Percentiles rank a stretch among this genome's conserved stretches.
Evolutionary conservation across 2,329 filamentous ascomycete genomes (phyloP).

Genomic region (Penicillium sp.): DNA sequence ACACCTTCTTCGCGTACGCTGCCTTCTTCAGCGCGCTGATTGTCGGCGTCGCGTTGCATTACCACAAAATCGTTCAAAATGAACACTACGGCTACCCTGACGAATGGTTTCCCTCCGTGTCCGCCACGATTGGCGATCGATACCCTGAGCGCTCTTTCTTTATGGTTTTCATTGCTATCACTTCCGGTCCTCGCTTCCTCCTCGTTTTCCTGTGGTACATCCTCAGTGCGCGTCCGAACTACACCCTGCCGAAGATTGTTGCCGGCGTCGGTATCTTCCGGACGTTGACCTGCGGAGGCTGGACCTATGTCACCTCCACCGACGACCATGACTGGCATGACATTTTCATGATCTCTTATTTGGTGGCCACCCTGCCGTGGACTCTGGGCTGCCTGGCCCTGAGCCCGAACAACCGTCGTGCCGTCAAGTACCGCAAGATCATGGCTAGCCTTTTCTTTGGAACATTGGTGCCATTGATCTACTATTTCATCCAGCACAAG

Average conservation of each 20-base stretch:
- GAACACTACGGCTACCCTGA: constrained; percentile 91
- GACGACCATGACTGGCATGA: constrained; percentile 99
- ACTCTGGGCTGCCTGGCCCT: constrained; percentile 83
- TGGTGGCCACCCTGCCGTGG: constrained; percentile 92
- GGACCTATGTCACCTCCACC: constrained; percentile 97
- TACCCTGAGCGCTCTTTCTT: constrained; percentile 97
- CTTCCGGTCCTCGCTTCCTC: constrained; percentile 86
- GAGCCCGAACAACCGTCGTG: constrained; percentile 75
- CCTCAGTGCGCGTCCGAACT: constrained; percentile 71
- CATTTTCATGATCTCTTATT: constrained; percentile 98
- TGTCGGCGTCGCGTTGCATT: constrained; percentile 77
- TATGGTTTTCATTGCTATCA: constrained; percentile 94
- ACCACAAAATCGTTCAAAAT: constrained; percentile 95
- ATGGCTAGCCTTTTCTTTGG: constrained; percentile 82
- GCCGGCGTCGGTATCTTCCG: constrained; percentile 76
- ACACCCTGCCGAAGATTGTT: constrained; percentile 73
- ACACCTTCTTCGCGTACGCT: constrained; percentile 74
- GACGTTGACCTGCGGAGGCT: constrained; percentile 90
- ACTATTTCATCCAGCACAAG: constrained; percentile 99
- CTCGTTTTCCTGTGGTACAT: constrained; percentile 91
- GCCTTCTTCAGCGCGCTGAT: constrained; percentile 84
- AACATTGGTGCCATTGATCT: constrained; percentile 81
- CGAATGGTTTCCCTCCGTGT: constrained; percentile 96
- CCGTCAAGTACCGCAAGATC: constrained; percentile 84
- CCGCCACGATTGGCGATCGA: constrained; percentile 92